A percentile compares a stretch with the other conserved stretches of the same genome.
These are phyloP conservation scores for Rhizopogon sp. DNA, from an alignment of 768 basidiomycete species.

Conservation along the genomic window DNA sequence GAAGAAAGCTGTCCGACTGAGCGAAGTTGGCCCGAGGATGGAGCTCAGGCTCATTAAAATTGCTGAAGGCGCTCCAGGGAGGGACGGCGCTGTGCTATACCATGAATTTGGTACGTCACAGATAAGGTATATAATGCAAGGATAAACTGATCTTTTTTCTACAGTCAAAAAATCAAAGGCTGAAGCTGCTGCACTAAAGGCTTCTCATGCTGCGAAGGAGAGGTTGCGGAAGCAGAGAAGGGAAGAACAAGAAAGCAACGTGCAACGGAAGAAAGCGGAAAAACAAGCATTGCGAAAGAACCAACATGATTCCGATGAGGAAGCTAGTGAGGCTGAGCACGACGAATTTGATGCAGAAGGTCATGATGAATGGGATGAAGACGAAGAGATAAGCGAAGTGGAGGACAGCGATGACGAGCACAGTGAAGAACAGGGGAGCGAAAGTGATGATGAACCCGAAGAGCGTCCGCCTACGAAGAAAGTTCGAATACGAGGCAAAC, in stretches of 20 bases:
- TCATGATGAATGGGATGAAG: conserved; percentile 47
- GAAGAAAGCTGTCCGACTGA: conserved; percentile 83
- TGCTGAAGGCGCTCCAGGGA: conserved; percentile 89
- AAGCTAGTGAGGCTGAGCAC: conserved; percentile 37
- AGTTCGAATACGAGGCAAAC: conserved; percentile 43
- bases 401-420: conserved; percentile 38
- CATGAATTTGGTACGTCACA: conserved; percentile 81
- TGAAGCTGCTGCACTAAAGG: conserved; percentile 60
- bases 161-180: conserved; percentile 88
- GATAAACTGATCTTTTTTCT: conserved; percentile 2
- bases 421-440: conserved; percentile 32
- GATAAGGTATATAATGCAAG: not conserved
- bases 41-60: conserved; percentile 93
- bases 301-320: conserved; percentile 32
- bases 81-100: conserved; percentile 88
- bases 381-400: conserved; percentile 60
- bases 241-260: conserved; percentile 90
- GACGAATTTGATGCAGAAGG: conserved; percentile 35
- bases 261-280: conserved; percentile 69
- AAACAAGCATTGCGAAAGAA: conserved; percentile 21
- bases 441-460: conserved; percentile 45
- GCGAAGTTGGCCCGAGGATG: conserved; percentile 95
- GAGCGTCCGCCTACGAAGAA: conserved; percentile 48
- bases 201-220: conserved; percentile 73
- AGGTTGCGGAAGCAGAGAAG: conserved; percentile 71